These are phyloP conservation scores for Aureobasidium subglaciale DNA, from an alignment of 2,329 filamentous ascomycete species.

Conservation along the genomic window DNA sequence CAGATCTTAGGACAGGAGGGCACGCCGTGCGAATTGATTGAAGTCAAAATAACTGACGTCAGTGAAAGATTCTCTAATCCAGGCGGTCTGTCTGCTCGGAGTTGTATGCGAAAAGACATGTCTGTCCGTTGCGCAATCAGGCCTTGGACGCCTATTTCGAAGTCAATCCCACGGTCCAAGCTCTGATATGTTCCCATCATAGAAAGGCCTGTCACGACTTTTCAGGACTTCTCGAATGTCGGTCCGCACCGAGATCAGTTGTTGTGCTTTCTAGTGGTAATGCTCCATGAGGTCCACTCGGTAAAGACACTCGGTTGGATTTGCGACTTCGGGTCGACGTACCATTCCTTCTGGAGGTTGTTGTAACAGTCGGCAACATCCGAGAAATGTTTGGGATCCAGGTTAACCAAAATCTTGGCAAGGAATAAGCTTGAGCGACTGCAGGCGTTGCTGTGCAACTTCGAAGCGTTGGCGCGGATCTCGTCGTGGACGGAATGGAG, in stretches of 20 bases:
- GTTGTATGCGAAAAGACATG: neutral
- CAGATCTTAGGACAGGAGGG: neutral
- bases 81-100: slow-evolving; percentile 1
- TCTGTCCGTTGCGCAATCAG: neutral
- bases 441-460: slow-evolving; percentile 65
- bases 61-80: neutral
- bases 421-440: slow-evolving; percentile 66
- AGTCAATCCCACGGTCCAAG: neutral
- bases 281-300: slow-evolving; percentile 41
- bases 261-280: slow-evolving; percentile 23
- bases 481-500: slow-evolving; percentile 63
- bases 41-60: slow-evolving; percentile 6
- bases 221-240: slow-evolving; percentile 7
- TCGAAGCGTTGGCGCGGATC: slow-evolving; percentile 55
- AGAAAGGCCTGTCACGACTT: neutral
- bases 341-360: slow-evolving; percentile 38
- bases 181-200: neutral
- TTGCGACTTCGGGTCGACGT: slow-evolving; percentile 33
- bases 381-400: slow-evolving; percentile 34
- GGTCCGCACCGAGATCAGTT: slow-evolving; percentile 8
- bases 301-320: slow-evolving; percentile 39
- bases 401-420: slow-evolving; percentile 53
- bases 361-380: slow-evolving; percentile 36
- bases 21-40: neutral
- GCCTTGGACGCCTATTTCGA: slow-evolving; percentile 10